Percentiles rank a stretch among this genome's conserved stretches.
Evolutionary conservation across 2,329 filamentous ascomycete species (phyloP).

Genomic region (Fusarium proliferatum): DNA sequence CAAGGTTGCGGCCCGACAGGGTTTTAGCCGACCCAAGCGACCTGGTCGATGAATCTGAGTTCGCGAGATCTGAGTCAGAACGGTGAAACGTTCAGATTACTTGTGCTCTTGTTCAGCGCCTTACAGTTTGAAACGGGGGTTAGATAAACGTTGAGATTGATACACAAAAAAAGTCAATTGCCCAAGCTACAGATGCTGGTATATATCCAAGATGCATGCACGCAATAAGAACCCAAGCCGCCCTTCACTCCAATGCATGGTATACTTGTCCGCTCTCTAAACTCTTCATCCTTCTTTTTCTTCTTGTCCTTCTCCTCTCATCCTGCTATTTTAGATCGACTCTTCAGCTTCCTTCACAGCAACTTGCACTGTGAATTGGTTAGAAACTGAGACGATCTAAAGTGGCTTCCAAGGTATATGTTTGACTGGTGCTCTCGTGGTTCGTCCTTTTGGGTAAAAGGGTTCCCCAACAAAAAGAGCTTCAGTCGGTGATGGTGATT

Average conservation of each 20-base stretch:
- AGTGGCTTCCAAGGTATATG: neutral
- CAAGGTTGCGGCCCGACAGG: conserved; percentile 72
- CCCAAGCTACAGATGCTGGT: conserved; percentile 46
- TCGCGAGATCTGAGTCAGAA: neutral
- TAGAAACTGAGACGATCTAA: conserved; percentile 26
- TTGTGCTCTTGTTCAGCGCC: neutral
- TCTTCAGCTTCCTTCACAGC: conserved; percentile 28
- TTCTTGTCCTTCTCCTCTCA: neutral
- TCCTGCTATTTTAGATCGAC: conserved; percentile 20
- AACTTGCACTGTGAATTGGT: conserved; percentile 27
- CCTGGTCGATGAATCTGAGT: conserved; percentile 70
- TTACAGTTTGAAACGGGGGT: neutral
- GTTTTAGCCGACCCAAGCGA: conserved; percentile 82
- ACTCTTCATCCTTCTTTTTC: conserved; percentile 8
- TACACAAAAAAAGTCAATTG: conserved; percentile 43
- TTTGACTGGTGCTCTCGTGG: neutral
- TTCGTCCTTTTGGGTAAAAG: neutral
- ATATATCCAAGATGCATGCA: conserved; percentile 45
- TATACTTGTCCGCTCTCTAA: conserved; percentile 42
- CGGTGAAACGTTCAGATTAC: neutral
- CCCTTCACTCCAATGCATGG: conserved; percentile 40
- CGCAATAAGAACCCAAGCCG: conserved; percentile 40
- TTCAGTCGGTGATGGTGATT: neutral
- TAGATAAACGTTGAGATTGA: conserved; percentile 14
- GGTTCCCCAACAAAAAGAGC: neutral